phyloP scores from a whole-genome alignment of 257 asterid species.

The Solanum phureja region DNA sequence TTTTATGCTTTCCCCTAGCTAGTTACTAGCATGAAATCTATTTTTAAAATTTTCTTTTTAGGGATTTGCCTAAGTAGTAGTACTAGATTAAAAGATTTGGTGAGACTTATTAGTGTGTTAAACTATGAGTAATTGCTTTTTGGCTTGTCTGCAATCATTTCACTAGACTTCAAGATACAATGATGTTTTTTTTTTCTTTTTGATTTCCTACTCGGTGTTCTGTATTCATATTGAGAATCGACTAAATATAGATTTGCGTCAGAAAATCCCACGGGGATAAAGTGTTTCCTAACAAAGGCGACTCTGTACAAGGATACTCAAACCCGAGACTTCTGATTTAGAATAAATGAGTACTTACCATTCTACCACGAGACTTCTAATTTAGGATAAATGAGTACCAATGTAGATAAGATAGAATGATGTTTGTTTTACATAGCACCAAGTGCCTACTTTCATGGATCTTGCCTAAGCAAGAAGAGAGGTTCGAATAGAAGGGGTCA shows the following conservation, averaged over 20 bases:
- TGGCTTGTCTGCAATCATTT: not conserved
- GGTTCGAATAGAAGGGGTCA: not conserved
- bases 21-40: not conserved
- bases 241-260: fast-evolving
- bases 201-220: too few relatives aligned
- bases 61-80: not conserved
- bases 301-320: too few relatives aligned
- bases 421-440: not conserved
- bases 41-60: not conserved
- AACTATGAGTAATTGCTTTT: constrained; percentile 10
- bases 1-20: not conserved
- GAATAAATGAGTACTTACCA: too few relatives aligned
- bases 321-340: too few relatives aligned
- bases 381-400: too few relatives aligned
- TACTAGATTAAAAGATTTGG: not conserved
- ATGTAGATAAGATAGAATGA: not conserved
- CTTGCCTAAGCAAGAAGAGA: not conserved
- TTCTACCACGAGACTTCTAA: too few relatives aligned
- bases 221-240: fast-evolving
- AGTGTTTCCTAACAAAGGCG: too few relatives aligned
- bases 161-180: not conserved
- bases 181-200: not conserved
- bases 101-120: not conserved
- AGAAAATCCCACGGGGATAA: fast-evolving
- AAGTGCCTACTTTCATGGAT: not conserved